phyloP scores from a whole-genome alignment of 2,329 filamentous ascomycete genomes.

The Penicillium vulpinum region DNA sequence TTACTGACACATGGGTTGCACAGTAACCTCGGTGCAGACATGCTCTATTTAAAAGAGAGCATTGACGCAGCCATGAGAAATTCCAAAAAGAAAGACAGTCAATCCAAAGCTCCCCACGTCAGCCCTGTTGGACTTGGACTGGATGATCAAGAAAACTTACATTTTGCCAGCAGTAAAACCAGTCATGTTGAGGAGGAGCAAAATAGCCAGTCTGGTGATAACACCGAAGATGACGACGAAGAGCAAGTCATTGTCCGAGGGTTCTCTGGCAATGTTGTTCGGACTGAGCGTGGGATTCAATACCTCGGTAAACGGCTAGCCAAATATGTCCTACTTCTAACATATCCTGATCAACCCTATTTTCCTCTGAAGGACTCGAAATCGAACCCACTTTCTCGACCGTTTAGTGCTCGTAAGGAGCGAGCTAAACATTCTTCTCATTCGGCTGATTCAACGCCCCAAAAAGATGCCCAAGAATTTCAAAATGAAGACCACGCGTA shows the following conservation, averaged over 20 bases:
- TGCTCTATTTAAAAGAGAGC: slow-evolving; percentile 96
- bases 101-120: slow-evolving; percentile 46
- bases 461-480: slow-evolving; percentile 44
- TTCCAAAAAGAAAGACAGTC: slow-evolving; percentile 62
- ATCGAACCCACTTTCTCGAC: slow-evolving; percentile 49
- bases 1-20: slow-evolving; percentile 92
- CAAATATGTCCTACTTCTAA: slow-evolving; percentile 84
- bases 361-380: slow-evolving; percentile 64
- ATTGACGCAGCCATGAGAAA: slow-evolving; percentile 82
- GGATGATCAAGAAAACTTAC: not conserved
- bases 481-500: slow-evolving; percentile 58
- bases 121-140: not conserved
- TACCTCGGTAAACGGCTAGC: slow-evolving; percentile 93
- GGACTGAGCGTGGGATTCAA: slow-evolving; percentile 93
- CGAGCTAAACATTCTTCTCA: slow-evolving; percentile 35
- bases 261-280: slow-evolving; percentile 84
- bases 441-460: slow-evolving; percentile 40
- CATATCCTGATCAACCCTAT: slow-evolving; percentile 90
- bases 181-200: not conserved
- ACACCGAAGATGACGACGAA: slow-evolving; percentile 51
- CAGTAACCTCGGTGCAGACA: slow-evolving; percentile 92
- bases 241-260: slow-evolving; percentile 85
- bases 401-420: slow-evolving; percentile 46
- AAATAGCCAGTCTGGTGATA: not conserved
- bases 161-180: not conserved